These are phyloP conservation scores for Kodamaea lidongshanica DNA, from an alignment of 805 yeast genomes.

Conservation along the genomic window DNA sequence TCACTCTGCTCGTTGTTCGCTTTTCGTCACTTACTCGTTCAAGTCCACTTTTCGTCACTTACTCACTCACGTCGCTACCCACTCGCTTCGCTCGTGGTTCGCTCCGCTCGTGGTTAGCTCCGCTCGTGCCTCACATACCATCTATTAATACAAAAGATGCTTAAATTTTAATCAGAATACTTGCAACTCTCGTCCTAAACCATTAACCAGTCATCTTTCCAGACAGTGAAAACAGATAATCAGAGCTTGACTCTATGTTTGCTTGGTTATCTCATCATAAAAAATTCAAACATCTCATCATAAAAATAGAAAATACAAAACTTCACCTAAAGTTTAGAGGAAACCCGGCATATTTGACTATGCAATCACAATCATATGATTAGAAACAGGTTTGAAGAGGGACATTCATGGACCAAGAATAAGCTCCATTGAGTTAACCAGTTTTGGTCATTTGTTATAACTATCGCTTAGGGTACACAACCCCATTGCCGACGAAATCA, in stretches of 20 bases:
- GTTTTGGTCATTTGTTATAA: conserved; percentile 56
- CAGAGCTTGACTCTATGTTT: conserved; percentile 92
- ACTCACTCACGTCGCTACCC: too few species aligned
- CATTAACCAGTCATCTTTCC: conserved; percentile 40
- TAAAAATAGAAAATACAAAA: conserved; percentile 17
- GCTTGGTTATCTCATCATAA: conserved; percentile 69
- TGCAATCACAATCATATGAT: conserved; percentile 28
- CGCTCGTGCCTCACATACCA: neutral
- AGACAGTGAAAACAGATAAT: conserved; percentile 36
- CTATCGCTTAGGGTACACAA: conserved; percentile 59
- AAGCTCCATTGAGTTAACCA: conserved; percentile 80
- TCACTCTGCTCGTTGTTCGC: too few species aligned
- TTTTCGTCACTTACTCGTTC: too few species aligned
- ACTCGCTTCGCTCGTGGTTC: too few species aligned
- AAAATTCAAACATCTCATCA: conserved; percentile 12
- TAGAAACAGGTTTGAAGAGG: conserved; percentile 14
- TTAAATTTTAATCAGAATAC: conserved; percentile 6
- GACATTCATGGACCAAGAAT: conserved; percentile 66
- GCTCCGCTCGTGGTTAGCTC: neutral
- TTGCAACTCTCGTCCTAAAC: conserved; percentile 69
- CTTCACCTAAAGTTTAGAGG: conserved; percentile 17
- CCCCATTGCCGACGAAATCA: conserved; percentile 57
- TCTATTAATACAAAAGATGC: conserved; percentile 3
- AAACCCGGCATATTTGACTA: conserved; percentile 65
- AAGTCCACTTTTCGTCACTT: too few species aligned